Evolutionary conservation across 257 asterid genomes (phyloP).

Genomic region (Jacaranda copaia): DNA sequence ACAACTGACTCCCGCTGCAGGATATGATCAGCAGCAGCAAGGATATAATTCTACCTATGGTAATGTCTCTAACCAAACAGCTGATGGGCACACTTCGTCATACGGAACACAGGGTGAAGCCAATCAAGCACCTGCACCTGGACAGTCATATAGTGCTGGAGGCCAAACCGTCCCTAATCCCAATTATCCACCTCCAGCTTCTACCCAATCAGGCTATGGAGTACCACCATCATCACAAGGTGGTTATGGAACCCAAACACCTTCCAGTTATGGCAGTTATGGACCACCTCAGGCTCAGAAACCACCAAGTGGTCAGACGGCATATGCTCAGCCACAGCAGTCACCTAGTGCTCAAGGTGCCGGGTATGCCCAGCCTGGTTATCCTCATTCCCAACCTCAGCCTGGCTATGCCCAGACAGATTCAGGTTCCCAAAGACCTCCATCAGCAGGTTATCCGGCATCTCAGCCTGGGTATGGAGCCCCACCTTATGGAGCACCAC

Average conservation of each 20-base stretch:
- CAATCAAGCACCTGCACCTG: constrained; percentile 69
- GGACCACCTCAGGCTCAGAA: constrained; percentile 53
- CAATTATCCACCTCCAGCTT: constrained; percentile 62
- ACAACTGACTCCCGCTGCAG: constrained; percentile 52
- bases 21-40: constrained; percentile 86
- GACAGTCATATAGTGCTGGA: constrained; percentile 59
- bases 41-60: constrained; percentile 64
- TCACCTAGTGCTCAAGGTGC: constrained; percentile 60
- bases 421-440: constrained; percentile 44
- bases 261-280: constrained; percentile 54
- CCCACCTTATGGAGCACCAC: constrained; percentile 49
- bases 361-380: constrained; percentile 54
- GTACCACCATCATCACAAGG: constrained; percentile 65
- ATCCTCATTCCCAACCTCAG: constrained; percentile 44
- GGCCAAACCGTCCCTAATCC: constrained; percentile 58
- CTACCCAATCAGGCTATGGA: constrained; percentile 72
- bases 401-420: constrained; percentile 52
- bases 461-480: constrained; percentile 60
- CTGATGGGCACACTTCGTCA: constrained; percentile 62
- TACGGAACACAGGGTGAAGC: constrained; percentile 74
- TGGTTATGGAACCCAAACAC: constrained; percentile 67
- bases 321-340: constrained; percentile 62
- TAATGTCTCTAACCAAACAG: constrained; percentile 44
- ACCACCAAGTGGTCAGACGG: constrained; percentile 52
- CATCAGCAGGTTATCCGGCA: constrained; percentile 44